phyloP scores from a whole-genome alignment of 805 yeast genomes.

The Candida orba region DNA sequence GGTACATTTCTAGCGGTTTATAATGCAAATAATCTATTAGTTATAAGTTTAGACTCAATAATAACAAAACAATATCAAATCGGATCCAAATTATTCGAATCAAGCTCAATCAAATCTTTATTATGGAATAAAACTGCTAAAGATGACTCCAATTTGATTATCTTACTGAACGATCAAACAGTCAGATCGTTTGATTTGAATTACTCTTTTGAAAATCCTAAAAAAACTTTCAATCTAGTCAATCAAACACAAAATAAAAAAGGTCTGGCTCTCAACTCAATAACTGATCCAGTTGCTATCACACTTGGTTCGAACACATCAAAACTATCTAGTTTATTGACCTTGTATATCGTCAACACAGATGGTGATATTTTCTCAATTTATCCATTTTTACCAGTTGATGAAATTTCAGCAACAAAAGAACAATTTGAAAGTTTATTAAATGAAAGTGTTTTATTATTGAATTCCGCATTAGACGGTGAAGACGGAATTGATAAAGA shows the following conservation, averaged over 20 bases:
- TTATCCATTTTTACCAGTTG: conserved; percentile 55
- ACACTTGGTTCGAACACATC: conserved; percentile 17
- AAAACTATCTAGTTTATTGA: conserved; percentile 34
- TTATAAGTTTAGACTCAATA: conserved; percentile 26
- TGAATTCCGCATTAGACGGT: conserved; percentile 22
- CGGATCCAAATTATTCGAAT: conserved; percentile 22
- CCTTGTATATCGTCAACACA: conserved; percentile 43
- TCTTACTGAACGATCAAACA: conserved; percentile 28
- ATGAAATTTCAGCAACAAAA: conserved; percentile 30
- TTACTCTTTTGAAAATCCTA: conserved; percentile 22
- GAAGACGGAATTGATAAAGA: not conserved
- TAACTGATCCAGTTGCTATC: conserved; percentile 19
- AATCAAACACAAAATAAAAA: conserved; percentile 9
- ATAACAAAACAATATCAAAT: conserved; percentile 18
- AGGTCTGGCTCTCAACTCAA: conserved; percentile 17
- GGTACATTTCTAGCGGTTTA: conserved; percentile 37
- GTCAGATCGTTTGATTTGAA: conserved; percentile 32
- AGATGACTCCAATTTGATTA: conserved; percentile 35
- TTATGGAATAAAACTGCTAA: conserved; percentile 40
- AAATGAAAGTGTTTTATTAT: conserved; percentile 26
- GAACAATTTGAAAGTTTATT: conserved; percentile 26
- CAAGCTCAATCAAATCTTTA: conserved; percentile 29
- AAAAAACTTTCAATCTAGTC: conserved; percentile 12
- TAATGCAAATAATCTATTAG: conserved; percentile 26
- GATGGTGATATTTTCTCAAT: conserved; percentile 56